Base-by-base conservation (phyloP, 1,139 yeast species). In the Diutina catenulata region DNA sequence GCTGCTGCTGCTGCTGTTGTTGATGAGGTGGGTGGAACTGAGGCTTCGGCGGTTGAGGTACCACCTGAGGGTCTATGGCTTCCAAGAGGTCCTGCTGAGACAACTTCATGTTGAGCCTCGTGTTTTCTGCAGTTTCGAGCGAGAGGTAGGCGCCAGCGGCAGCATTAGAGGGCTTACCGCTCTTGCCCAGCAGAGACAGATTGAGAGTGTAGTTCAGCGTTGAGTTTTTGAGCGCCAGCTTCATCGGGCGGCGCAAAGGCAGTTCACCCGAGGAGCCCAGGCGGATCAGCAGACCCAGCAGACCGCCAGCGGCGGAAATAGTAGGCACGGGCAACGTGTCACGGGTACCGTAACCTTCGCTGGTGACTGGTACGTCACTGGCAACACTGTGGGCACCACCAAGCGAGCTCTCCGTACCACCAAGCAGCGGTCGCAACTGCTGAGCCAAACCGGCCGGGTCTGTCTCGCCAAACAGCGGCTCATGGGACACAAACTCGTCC, bases 41-140 rank as follows among this genome's bases (percentile, higher is more conserved):
- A 19, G 21, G 15, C 9, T 25, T 14, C 15, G 28, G 16, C 16
- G 28, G 8, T 6, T 25, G 28, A 7, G 28, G 28, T 5, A 13
- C 28, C 16, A 9, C 18, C 8, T 27, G 16, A 5, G 24, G 24
- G 13, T 31, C 35, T 18, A 31, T 21, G 5, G 16, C 5, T 7
- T n/a, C 22, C 11, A 9, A 14, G 19, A 21, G 13, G 15, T 31
- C 35, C 19, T 21, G n/a, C 21, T 31, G 35, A 5, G 77, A 65
- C 36, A 74, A 52, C 52, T 74, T 71, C 1, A 87, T 80, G 53
- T 80, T 80, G 41, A 79, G 50, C 42, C 87, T 65, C 0, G 93
- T 80, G 53, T 80, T 80, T 50, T 80, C 87, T 1, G 88, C 87
- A 0, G 93, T 80, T 1, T 87, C 70, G 40, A 79, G 57, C 0